Conservation (phyloP, 2,329 filamentous ascomycete species). For the Beauveria caledonica region DNA sequence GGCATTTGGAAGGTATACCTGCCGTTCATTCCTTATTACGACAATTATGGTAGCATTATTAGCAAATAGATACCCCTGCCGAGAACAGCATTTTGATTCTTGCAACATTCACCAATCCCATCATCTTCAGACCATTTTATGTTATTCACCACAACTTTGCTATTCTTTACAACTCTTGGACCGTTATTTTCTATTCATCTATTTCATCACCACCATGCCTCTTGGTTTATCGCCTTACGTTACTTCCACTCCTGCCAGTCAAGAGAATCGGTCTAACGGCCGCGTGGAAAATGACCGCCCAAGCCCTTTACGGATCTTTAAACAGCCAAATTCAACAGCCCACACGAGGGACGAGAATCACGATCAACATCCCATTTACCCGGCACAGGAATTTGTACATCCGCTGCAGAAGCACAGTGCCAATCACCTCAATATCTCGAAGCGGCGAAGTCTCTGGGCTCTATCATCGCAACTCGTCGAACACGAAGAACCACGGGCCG, state of each 20-base stretch:
- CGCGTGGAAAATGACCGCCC: constrained; percentile 23
- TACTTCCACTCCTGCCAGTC: background rate
- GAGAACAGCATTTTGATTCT: background rate
- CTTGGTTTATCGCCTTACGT: constrained; percentile 8
- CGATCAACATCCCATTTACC: background rate
- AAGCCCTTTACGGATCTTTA: constrained; percentile 43
- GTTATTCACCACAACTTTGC: background rate
- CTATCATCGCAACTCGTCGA: background rate
- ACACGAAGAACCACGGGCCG: background rate
- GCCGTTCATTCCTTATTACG: background rate
- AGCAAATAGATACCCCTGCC: constrained; percentile 6
- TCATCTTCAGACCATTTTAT: constrained; percentile 5
- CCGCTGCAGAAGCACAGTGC: background rate
- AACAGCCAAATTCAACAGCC: constrained; percentile 22
- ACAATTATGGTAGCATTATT: background rate
- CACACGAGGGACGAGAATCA: constrained; percentile 16
- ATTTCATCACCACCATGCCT: background rate
- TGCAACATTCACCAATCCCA: constrained; percentile 1
- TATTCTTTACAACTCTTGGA: background rate
- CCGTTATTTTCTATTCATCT: background rate
- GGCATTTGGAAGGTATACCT: background rate
- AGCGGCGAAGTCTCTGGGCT: constrained; percentile 6
- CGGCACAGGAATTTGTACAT: background rate
- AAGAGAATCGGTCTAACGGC: constrained; percentile 17
- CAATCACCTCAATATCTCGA: background rate